Conservation (phyloP, 202 grass and related monocot species). For the Tripidium arundinaceum region DNA sequence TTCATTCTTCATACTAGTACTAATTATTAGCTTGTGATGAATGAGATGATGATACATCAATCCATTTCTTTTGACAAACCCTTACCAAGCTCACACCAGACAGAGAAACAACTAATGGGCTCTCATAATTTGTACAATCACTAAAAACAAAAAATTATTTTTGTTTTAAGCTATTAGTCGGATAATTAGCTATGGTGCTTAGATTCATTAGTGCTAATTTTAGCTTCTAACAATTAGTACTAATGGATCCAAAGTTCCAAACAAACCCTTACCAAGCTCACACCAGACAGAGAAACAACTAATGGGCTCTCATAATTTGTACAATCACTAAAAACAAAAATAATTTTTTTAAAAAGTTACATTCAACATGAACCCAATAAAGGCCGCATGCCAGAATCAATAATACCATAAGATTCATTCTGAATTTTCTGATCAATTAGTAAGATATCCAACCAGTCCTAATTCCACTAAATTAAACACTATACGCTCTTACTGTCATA, state of each 20-base stretch:
- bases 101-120: no score
- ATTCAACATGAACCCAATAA: neutral
- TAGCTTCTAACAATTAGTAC: neutral
- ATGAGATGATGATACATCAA: no score
- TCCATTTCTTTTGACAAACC: no score
- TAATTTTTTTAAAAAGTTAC: neutral
- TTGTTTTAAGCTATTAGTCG: no score
- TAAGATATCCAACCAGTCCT: neutral
- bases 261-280: neutral
- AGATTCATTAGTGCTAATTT: no score
- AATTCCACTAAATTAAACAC: neutral
- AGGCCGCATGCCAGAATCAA: neutral
- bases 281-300: neutral
- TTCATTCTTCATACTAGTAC: no score
- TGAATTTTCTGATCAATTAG: neutral
- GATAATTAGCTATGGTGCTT: no score
- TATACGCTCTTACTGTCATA: neutral
- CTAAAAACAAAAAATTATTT: no score
- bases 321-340: neutral
- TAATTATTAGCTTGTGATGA: no score
- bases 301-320: neutral
- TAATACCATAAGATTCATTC: neutral
- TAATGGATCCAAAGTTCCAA: neutral
- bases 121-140: no score
- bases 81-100: no score